Conservation (phyloP, 331 rosid genomes). For the Quercus tomentella region DNA sequence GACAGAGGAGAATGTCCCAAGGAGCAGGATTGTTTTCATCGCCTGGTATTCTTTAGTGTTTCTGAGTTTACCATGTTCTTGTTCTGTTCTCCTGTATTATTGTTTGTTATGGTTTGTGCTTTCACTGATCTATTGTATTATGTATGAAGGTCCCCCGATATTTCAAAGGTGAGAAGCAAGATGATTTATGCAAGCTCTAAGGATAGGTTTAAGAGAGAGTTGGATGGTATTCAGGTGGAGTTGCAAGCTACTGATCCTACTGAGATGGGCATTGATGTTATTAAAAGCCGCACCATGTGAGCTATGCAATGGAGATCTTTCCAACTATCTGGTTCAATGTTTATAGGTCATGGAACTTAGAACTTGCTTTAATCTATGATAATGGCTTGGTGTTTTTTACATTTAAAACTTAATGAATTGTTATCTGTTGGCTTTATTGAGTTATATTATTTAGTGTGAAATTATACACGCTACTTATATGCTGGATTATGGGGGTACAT, state of each 20-base stretch:
- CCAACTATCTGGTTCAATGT: slow-evolving; percentile 25
- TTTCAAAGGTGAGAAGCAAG: slow-evolving; percentile 43
- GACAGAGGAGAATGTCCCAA: slow-evolving; percentile 37
- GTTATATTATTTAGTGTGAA: slow-evolving; percentile 14
- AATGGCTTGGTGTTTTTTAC: neutral
- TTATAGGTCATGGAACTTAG: slow-evolving; percentile 17
- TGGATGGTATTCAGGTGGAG: slow-evolving; percentile 49
- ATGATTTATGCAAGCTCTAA: slow-evolving; percentile 47
- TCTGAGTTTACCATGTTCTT: neutral
- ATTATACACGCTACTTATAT: slow-evolving; percentile 1
- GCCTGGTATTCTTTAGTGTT: slow-evolving; percentile 31
- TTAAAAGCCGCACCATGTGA: slow-evolving; percentile 28
- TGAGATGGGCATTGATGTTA: slow-evolving; percentile 38
- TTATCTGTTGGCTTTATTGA: slow-evolving; percentile 27
- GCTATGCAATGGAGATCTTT: slow-evolving; percentile 1
- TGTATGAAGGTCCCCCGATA: slow-evolving; percentile 36
- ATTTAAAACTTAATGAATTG: slow-evolving; percentile 13
- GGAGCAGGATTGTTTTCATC: slow-evolving; percentile 40
- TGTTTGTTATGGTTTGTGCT: neutral
- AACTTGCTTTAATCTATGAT: slow-evolving; percentile 13
- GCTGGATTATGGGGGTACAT: slow-evolving; percentile 15
- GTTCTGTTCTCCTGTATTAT: neutral
- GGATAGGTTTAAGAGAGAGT: slow-evolving; percentile 49
- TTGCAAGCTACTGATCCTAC: slow-evolving; percentile 45
- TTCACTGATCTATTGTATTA: neutral